phyloP scores from a whole-genome alignment of 73 alveolate genomes.

The Paramecium bursaria region DNA sequence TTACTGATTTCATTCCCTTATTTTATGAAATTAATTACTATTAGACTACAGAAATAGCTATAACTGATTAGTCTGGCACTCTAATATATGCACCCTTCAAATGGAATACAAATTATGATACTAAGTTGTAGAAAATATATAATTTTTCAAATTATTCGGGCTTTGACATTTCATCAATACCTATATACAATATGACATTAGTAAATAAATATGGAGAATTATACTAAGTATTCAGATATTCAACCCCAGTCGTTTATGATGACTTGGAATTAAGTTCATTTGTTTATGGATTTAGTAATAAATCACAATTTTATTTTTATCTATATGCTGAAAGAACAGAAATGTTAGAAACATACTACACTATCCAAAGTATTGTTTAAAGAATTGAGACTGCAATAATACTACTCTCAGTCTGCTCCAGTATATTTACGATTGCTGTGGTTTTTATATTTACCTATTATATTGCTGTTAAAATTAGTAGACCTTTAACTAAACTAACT shows the following conservation, averaged over 20 bases:
- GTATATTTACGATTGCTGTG: background rate
- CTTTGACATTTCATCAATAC: background rate
- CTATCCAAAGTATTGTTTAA: background rate
- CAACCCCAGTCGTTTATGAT: background rate
- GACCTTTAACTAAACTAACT: constrained; percentile 15
- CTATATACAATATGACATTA: background rate
- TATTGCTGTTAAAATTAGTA: constrained; percentile 13
- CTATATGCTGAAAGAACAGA: background rate
- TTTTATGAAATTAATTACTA: constrained; percentile 12
- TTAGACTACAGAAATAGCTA: background rate
- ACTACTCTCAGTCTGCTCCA: background rate
- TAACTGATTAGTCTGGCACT: constrained; percentile 11
- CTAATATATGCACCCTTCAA: background rate
- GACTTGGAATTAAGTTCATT: constrained; percentile 9
- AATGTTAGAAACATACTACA: background rate
- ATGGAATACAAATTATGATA: constrained; percentile 10
- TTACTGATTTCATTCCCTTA: background rate
- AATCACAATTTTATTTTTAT: constrained; percentile 2
- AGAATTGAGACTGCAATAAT: constrained; percentile 16
- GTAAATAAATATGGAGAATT: background rate
- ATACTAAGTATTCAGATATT: background rate
- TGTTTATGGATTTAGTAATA: background rate
- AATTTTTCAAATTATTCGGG: constrained; percentile 9
- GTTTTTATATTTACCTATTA: constrained; percentile 4
- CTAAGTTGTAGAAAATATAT: background rate